Percentiles rank a stretch among this genome's conserved stretches.
Conservation (phyloP, 2,329 filamentous ascomycete species). For the Alternaria panax region DNA sequence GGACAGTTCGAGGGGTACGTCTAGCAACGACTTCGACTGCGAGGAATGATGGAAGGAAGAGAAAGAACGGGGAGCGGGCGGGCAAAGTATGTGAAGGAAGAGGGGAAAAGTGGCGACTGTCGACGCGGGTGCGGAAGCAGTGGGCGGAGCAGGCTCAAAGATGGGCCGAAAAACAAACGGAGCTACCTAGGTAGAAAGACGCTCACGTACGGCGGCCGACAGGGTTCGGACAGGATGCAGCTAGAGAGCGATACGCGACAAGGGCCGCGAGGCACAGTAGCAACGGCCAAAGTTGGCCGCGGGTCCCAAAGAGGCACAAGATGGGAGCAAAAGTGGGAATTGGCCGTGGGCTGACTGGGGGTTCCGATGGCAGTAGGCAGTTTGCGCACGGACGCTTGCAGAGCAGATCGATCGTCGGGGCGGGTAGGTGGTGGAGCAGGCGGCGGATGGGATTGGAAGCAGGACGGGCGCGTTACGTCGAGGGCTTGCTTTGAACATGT, state of each 20-base stretch:
- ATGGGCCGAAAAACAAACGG: constrained; percentile 37
- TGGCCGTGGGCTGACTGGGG: constrained; percentile 13
- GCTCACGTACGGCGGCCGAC: constrained; percentile 24
- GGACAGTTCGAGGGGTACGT: constrained; percentile 24
- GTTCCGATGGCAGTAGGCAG: constrained; percentile 15
- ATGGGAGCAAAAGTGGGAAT: constrained; percentile 16
- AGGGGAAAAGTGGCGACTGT: constrained; percentile 38
- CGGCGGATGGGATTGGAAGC: background rate
- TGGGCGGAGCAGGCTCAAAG: constrained; percentile 32
- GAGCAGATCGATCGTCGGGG: background rate
- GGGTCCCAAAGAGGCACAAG: constrained; percentile 11
- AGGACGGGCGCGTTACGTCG: background rate
- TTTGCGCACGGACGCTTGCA: constrained; percentile 17
- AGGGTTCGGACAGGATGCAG: constrained; percentile 25
- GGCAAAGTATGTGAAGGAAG: constrained; percentile 20
- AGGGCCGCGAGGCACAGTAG: constrained; percentile 24
- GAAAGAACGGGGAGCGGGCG: constrained; percentile 14
- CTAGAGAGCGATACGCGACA: constrained; percentile 29
- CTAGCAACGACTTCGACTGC: constrained; percentile 32
- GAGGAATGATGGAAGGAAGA: constrained; percentile 17
- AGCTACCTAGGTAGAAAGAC: constrained; percentile 28
- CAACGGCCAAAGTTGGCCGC: constrained; percentile 13
- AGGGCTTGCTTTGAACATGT: constrained; percentile 9
- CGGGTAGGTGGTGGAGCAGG: background rate
- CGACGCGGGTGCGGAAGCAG: constrained; percentile 23